These are phyloP conservation scores for Xylaria telfairii DNA, from an alignment of 495 filamentous ascomycete genomes.

Conservation along the genomic window DNA sequence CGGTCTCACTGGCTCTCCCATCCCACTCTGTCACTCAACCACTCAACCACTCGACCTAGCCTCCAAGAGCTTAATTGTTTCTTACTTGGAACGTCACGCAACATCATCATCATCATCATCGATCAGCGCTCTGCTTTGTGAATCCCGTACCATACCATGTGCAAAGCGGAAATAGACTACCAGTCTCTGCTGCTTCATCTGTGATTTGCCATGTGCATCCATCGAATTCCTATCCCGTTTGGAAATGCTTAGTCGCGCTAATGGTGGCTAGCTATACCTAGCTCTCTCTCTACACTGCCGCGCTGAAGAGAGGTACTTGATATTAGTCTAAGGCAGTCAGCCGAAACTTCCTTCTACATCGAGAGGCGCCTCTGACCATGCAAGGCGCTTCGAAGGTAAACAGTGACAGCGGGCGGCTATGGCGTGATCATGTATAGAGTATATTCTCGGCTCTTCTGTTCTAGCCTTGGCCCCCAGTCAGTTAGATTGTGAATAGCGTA, in stretches of 20 bases:
- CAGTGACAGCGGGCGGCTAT: constrained; percentile 1
- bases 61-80: background rate
- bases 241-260: background rate
- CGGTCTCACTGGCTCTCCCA: background rate
- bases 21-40: background rate
- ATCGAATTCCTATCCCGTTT: background rate
- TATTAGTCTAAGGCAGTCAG: constrained; percentile 3
- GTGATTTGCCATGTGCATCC: background rate
- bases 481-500: background rate
- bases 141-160: background rate
- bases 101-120: background rate
- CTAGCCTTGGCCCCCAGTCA: background rate
- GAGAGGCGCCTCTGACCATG: constrained; percentile 6
- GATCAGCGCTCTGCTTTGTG: background rate
- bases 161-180: background rate
- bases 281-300: constrained; percentile 7
- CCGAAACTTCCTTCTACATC: constrained; percentile 3
- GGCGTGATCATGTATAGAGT: background rate
- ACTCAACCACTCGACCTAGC: background rate
- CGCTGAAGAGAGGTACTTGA: background rate
- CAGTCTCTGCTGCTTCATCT: background rate
- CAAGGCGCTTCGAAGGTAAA: constrained; percentile 4
- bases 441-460: constrained; percentile 9
- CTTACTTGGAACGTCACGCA: background rate
- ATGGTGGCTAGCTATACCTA: background rate